Evolutionary conservation across 441 rosid species (phyloP).

Genomic region (Erysimum cheiri): DNA sequence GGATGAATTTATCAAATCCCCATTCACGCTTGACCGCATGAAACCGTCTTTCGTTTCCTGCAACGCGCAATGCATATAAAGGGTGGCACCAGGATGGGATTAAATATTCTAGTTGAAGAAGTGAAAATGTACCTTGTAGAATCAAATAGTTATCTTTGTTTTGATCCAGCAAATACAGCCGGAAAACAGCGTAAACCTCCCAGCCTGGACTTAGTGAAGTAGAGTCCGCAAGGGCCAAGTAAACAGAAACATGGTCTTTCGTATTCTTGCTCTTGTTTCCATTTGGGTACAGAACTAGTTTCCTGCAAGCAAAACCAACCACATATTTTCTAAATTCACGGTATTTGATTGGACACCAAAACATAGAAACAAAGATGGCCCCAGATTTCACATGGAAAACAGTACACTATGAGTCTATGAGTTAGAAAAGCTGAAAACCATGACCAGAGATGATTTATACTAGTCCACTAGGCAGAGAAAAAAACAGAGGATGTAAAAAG

Average conservation of each 20-base stretch:
- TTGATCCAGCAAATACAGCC: constrained; percentile 70
- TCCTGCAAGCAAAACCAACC: constrained; percentile 52
- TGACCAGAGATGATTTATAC: constrained; percentile 2
- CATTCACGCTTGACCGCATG: constrained; percentile 43
- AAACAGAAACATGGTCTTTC: constrained; percentile 58
- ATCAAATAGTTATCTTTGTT: constrained; percentile 54
- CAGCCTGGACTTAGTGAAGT: constrained; percentile 51
- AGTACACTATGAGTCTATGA: neutral
- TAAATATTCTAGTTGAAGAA: neutral
- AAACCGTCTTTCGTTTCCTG: constrained; percentile 43
- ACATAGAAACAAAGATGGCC: constrained; percentile 21
- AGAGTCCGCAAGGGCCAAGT: constrained; percentile 56
- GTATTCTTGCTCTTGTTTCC: constrained; percentile 69
- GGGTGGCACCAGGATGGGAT: constrained; percentile 32
- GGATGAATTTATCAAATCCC: constrained; percentile 43
- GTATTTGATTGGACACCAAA: neutral
- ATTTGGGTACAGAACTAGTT: constrained; percentile 60
- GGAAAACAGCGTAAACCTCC: constrained; percentile 58
- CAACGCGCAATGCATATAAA: constrained; percentile 16
- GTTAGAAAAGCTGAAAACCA: neutral
- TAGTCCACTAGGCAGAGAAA: constrained; percentile 2
- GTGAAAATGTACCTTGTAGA: constrained; percentile 53
- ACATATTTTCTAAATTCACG: neutral
- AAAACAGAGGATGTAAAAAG: neutral
- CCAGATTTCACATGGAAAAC: constrained; percentile 20